Conservation (phyloP, 108 stramenopile genomes). For the Poteriospumella lacustris region DNA sequence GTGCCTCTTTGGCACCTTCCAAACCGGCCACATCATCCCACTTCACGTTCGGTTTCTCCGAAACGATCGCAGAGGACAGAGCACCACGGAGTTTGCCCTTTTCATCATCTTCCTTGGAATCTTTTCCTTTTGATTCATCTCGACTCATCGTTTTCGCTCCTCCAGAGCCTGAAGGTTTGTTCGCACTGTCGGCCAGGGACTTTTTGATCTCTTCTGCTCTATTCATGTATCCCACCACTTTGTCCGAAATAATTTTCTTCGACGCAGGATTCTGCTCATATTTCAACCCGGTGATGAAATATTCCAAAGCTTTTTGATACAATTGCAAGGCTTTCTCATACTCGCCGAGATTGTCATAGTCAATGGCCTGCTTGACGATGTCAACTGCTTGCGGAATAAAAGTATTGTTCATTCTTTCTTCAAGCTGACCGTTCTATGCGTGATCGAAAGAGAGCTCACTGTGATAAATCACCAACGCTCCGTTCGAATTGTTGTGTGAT, state of each 20-base stretch:
- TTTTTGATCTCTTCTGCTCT: constrained; percentile 92
- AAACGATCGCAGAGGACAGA: constrained; percentile 48
- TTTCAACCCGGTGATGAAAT: constrained; percentile 90
- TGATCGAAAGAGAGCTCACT: no score
- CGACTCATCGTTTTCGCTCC: constrained; percentile 33
- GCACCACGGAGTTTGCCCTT: constrained; percentile 45
- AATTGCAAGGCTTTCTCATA: constrained; percentile 16
- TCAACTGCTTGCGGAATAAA: constrained; percentile 53
- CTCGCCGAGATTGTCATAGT: constrained; percentile 59
- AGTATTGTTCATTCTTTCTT: constrained; percentile 33
- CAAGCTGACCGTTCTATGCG: no score
- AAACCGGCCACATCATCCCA: constrained; percentile 99
- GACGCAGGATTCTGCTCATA: constrained; percentile 93
- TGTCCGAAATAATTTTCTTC: constrained; percentile 76
- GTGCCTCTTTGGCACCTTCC: constrained; percentile 81
- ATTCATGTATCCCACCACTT: constrained; percentile 96
- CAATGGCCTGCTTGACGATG: constrained; percentile 52
- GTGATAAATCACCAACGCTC: no score
- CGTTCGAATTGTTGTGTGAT: no score
- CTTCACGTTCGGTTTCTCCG: constrained; percentile 92
- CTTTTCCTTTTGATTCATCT: constrained; percentile 31
- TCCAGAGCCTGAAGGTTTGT: constrained; percentile 3
- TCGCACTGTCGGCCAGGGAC: constrained; percentile 38
- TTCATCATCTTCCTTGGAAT: constrained; percentile 42
- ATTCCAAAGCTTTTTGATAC: constrained; percentile 38